These are phyloP conservation scores for Pseudogymnoascus sp. DNA, from an alignment of 2,329 filamentous ascomycete species.

Conservation along the genomic window DNA sequence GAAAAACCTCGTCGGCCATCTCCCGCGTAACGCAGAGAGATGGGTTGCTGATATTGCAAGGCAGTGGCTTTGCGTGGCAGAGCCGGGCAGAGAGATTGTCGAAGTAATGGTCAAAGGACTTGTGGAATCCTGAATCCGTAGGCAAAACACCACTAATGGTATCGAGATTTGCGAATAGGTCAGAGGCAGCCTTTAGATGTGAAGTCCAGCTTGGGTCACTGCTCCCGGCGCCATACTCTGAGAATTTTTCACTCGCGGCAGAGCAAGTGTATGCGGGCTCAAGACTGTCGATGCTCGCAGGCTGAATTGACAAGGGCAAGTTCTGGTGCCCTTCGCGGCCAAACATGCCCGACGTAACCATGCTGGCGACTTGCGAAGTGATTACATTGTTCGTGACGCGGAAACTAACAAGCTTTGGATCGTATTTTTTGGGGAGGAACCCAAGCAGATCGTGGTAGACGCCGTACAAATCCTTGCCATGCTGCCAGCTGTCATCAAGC, in stretches of 20 bases:
- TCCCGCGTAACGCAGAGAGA: background rate
- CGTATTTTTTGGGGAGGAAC: constrained; percentile 51
- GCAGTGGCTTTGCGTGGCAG: background rate
- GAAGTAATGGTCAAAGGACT: background rate
- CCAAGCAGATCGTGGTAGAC: constrained; percentile 63
- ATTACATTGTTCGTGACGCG: constrained; percentile 77
- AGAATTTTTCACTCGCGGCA: constrained; percentile 31
- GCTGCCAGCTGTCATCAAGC: constrained; percentile 64
- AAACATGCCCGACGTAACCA: constrained; percentile 67
- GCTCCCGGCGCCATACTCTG: background rate
- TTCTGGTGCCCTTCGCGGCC: constrained; percentile 27
- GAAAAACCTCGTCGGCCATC: background rate
- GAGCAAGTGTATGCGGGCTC: constrained; percentile 65
- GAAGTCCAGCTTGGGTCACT: background rate
- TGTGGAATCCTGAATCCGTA: background rate
- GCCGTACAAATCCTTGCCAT: constrained; percentile 67
- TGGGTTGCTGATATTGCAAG: background rate
- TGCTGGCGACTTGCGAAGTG: constrained; percentile 70
- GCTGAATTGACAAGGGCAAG: constrained; percentile 42
- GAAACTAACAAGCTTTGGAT: constrained; percentile 45
- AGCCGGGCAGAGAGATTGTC: background rate
- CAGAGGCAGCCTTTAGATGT: background rate
- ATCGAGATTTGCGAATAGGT: background rate
- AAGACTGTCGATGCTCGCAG: constrained; percentile 57
- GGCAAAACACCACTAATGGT: background rate